Base-by-base conservation (phyloP, 345 rosid genomes). In the Litchi chinensis region DNA sequence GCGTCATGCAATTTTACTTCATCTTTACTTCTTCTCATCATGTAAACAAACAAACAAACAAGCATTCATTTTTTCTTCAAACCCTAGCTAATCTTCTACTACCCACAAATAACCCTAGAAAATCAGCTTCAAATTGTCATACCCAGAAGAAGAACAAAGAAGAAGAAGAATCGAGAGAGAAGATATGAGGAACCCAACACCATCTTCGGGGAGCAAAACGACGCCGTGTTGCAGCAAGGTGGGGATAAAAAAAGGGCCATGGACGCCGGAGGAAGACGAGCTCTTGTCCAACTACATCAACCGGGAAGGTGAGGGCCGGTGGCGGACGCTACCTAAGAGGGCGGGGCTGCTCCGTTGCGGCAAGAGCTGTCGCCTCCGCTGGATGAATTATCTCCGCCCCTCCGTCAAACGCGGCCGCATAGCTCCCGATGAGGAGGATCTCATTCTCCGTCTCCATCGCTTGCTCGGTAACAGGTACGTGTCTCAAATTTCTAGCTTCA, bases 381-480 rank as follows among this genome's bases (percentile, higher is more conserved):
- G 98, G 98, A 90, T 94, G 97, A 94, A 94, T 46, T 94, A 94
- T 73, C 97, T 94, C 82, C 92, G 98, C 0, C 98, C 98, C 0
- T 84, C 87, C 24, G 93, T 92, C 2, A 94, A 94, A 75, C 86
- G 93, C 3, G 97, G 97, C 13, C 91, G 85, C 46, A 94, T 92
- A 70, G 87, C 90, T 41, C 85, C 95, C 3, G 98, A 92, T 6
- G 98, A 94, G 80, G 98, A 94, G 84, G 98, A 94, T 83, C 98
- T 94, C 85, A 91, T 94, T 79, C 98, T 94, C 83, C 94, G 97
- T 65, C 95, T 94, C 66, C 98, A 94, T 59, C 97, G 97, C 73
- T 75, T 91, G 76, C 87, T 91, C 6, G 92, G 91, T 3, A 91
- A 91, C 87, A 82, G 90, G 94, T 91, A 69, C 26, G 43, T 6